Percentiles rank a stretch among this genome's conserved stretches.
Conservation (phyloP, 768 basidiomycete genomes). For the Leucocoprinus birnbaumii region DNA sequence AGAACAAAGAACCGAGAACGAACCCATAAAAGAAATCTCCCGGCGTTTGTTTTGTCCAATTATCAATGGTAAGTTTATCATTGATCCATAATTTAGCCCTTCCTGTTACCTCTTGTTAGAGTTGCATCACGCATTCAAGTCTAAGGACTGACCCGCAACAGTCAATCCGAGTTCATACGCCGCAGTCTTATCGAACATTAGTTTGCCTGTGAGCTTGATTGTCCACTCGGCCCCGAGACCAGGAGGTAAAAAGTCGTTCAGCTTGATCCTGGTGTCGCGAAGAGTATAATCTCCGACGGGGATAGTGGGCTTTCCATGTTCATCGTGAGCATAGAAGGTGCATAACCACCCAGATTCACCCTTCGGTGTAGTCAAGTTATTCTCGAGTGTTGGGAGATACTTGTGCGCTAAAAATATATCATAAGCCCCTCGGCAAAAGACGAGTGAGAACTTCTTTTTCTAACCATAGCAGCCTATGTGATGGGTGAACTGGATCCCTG, state of each 20-base stretch:
- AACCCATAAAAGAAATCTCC: conserved; percentile 72
- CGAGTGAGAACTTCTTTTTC: conserved; percentile 16
- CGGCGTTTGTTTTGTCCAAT: conserved; percentile 65
- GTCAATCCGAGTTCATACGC: conserved; percentile 61
- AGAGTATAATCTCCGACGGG: conserved; percentile 46
- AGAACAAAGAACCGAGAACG: conserved; percentile 12
- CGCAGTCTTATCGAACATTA: conserved; percentile 45
- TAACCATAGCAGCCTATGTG: conserved; percentile 64
- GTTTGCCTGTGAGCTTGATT: conserved; percentile 50
- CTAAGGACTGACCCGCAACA: conserved; percentile 43
- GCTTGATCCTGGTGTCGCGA: conserved; percentile 59
- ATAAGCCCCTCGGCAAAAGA: no score
- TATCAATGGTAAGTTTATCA: conserved; percentile 59
- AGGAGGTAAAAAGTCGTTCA: conserved; percentile 63
- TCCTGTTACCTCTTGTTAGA: conserved; percentile 24
- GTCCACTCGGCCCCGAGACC: conserved; percentile 54
- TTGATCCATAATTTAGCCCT: conserved; percentile 65
- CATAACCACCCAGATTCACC: conserved; percentile 64
- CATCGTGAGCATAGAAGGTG: conserved; percentile 59
- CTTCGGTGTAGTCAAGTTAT: conserved; percentile 44
- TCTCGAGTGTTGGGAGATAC: conserved; percentile 68
- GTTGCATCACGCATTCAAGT: background rate
- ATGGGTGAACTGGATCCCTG: conserved; percentile 49
- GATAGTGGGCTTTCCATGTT: conserved; percentile 39
- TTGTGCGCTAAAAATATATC: conserved; percentile 52